Evolutionary conservation across 1,139 yeast genomes (phyloP), one percentile per base, ranked within the genome.

Genomic region (Zygoascus hellenicus): DNA sequence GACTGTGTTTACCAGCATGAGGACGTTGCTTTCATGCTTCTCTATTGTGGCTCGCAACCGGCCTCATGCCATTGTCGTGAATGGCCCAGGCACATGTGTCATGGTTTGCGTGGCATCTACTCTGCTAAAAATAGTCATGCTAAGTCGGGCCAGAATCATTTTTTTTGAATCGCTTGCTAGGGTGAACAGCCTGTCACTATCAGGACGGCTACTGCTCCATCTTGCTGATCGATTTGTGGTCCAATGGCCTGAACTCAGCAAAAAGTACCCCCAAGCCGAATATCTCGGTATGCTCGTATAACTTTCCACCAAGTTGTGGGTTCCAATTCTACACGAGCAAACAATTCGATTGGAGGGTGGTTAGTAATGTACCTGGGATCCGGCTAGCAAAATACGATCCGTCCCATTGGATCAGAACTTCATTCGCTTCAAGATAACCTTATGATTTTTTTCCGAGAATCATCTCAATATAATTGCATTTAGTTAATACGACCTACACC

Each of bases 1-100:
- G 51, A 80, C 94, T 0, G 57, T 77, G 0, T 54, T 68, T 31
- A 78, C 82, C 45, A 81, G 89, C 37, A 26, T 72, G 9, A 30
- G 43, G 3, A 56, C 69, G 29, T 53, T 67, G 2, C 4, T 40
- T 2, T 48, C 53, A 3, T 61, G 69, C 42, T 16, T 63, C 3
- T 19, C 44, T 53, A 56, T 72, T 65, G 55, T 66, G 5, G 37
- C 54, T 7, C 38, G 45, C 14, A 58, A 65, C 31, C 47, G 30
- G 34, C 69, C 71, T 7, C 57, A 59, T 38, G 55, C 66, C 35
- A 68, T 92, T 13, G 63, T 92, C 17, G 66, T 87, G 52, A 94
- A 92, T 62, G 99, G 99, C 0, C 99, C 99, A 0, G 99, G 97
- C 0, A 88, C 97, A 0, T 74, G 90, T 48, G 88, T 90, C 2